A percentile compares a stretch with the other conserved stretches of the same genome.
phyloP scores from a whole-genome alignment of 2,329 filamentous ascomycete genomes.

The Bipolaris sorokiniana region DNA sequence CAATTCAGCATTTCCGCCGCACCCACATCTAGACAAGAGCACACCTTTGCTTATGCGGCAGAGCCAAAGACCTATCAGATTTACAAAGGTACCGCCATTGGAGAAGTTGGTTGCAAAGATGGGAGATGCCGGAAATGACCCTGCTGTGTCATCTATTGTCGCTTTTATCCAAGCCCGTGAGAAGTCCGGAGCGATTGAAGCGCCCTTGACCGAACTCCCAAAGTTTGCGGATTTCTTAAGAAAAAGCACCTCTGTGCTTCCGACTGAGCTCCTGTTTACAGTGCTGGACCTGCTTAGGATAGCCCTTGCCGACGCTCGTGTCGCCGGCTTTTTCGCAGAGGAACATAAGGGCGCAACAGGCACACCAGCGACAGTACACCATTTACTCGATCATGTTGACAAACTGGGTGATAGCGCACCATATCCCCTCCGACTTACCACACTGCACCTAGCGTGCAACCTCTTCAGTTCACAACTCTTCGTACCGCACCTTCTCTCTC shows the following conservation, averaged over 20 bases:
- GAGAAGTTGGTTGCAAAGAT: conserved; percentile 83
- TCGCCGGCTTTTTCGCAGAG: conserved; percentile 83
- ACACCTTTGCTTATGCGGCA: conserved; percentile 72
- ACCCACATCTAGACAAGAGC: conserved; percentile 74
- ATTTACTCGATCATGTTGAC: conserved; percentile 63
- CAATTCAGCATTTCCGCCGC: conserved; percentile 74
- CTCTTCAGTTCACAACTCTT: conserved; percentile 79
- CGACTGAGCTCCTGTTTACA: conserved; percentile 73
- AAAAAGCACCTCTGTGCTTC: conserved; percentile 61
- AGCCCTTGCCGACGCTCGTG: conserved; percentile 75
- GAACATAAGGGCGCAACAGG: conserved; percentile 64
- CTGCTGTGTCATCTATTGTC: conserved; percentile 68
- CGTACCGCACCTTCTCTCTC: conserved; percentile 64
- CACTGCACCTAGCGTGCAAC: conserved; percentile 83
- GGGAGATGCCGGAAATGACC: conserved; percentile 64
- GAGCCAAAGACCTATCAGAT: conserved; percentile 72
- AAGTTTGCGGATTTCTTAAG: conserved; percentile 68
- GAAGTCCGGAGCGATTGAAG: conserved; percentile 65
- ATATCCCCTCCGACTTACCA: conserved; percentile 82
- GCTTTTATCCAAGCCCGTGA: conserved; percentile 72
- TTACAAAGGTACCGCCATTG: conserved; percentile 79
- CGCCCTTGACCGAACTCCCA: conserved; percentile 72
- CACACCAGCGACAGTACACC: conserved; percentile 59
- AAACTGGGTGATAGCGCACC: conserved; percentile 63
- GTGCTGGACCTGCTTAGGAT: conserved; percentile 85